Evolutionary conservation across 495 filamentous ascomycete species (phyloP).

Genomic region (Hyaloscypha finlandica): DNA sequence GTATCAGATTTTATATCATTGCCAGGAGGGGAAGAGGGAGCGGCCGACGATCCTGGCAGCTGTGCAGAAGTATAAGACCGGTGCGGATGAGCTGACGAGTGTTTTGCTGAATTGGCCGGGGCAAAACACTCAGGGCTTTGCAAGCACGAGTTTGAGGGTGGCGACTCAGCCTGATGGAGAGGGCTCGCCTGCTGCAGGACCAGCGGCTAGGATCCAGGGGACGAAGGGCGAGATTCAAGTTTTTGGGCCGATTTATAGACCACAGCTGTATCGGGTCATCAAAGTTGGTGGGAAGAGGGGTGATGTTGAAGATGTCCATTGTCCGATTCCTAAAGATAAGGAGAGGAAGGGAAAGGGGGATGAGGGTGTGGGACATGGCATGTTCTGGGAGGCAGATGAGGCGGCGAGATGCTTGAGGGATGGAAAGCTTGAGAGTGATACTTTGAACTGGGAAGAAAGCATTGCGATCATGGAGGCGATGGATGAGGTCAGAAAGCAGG

Average conservation of each 20-base stretch:
- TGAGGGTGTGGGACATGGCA: conserved; percentile 68
- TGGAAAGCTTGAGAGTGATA: conserved; percentile 76
- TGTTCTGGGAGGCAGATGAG: conserved; percentile 97
- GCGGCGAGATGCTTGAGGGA: conserved; percentile 80
- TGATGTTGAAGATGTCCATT: conserved; percentile 59
- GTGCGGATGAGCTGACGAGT: conserved; percentile 79
- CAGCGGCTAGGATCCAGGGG: conserved; percentile 81
- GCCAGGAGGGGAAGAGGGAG: conserved; percentile 47
- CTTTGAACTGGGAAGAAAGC: conserved; percentile 77
- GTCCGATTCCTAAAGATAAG: conserved; percentile 59
- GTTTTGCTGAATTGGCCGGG: conserved; percentile 77
- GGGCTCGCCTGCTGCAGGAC: conserved; percentile 63
- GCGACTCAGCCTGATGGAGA: conserved; percentile 49
- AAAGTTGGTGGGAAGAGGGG: conserved; percentile 26
- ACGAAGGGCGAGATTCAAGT: conserved; percentile 87
- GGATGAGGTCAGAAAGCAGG: conserved; percentile 83
- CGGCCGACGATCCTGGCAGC: conserved; percentile 48
- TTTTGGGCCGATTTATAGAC: conserved; percentile 70
- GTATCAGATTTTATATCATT: conserved; percentile 80
- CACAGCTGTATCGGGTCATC: conserved; percentile 63
- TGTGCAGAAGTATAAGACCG: conserved; percentile 77
- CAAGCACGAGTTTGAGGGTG: conserved; percentile 73
- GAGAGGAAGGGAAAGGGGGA: conserved; percentile 42
- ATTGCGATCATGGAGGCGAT: conserved; percentile 91
- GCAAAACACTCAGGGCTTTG: conserved; percentile 69